Evolutionary conservation across 2,329 filamentous ascomycete species (phyloP).

Genomic region (Venturia carpophila): DNA sequence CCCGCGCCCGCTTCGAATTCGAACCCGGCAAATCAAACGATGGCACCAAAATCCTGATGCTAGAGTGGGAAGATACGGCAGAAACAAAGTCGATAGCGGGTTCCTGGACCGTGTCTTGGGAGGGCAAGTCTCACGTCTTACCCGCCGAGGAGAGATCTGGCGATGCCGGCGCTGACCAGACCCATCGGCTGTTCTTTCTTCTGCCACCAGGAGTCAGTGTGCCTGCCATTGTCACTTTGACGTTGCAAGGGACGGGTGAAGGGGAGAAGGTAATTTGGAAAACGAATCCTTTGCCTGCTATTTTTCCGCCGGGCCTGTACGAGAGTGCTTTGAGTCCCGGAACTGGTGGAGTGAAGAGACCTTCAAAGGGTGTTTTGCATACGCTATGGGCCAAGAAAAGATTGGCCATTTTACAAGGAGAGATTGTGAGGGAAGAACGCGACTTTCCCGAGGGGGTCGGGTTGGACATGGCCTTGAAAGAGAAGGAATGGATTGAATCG

Average conservation of each 20-base stretch:
- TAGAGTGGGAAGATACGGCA: slow-evolving; percentile 72
- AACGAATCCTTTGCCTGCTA: slow-evolving; percentile 76
- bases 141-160: slow-evolving; percentile 49
- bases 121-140: slow-evolving; percentile 66
- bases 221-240: slow-evolving; percentile 63
- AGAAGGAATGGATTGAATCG: slow-evolving; percentile 76
- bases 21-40: slow-evolving; percentile 67
- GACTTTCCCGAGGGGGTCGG: slow-evolving; percentile 75
- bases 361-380: slow-evolving; percentile 71
- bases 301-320: slow-evolving; percentile 71
- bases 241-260: slow-evolving; percentile 27
- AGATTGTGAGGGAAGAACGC: slow-evolving; percentile 67
- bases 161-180: slow-evolving; percentile 36
- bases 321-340: slow-evolving; percentile 41
- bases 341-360: neutral
- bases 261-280: slow-evolving; percentile 43
- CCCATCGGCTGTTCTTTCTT: slow-evolving; percentile 69
- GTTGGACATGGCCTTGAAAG: slow-evolving; percentile 72
- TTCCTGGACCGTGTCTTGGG: slow-evolving; percentile 75
- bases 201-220: slow-evolving; percentile 64
- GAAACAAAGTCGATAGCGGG: slow-evolving; percentile 40
- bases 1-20: slow-evolving; percentile 82
- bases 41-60: slow-evolving; percentile 86
- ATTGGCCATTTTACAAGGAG: slow-evolving; percentile 63
- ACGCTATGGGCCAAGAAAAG: slow-evolving; percentile 86